Conservation (phyloP, 768 basidiomycete genomes). For the Tricholoma terreum region DNA sequence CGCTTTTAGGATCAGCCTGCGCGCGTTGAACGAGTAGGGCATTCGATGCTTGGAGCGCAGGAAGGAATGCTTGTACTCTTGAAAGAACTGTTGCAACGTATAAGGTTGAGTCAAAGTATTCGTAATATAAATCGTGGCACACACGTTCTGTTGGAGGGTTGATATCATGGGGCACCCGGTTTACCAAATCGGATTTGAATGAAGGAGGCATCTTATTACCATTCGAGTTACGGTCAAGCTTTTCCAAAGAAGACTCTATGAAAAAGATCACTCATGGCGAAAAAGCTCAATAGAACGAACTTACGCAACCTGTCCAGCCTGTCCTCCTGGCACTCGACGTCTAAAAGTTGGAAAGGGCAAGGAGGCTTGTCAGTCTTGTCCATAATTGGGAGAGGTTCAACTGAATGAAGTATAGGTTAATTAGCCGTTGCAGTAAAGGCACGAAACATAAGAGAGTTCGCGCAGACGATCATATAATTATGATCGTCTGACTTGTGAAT, state of each 20-base stretch:
- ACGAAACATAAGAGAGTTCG: background rate
- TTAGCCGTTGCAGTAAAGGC: background rate
- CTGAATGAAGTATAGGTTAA: background rate
- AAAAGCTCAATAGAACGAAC: background rate
- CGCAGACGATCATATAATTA: background rate
- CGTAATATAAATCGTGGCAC: slow-evolving; percentile 18
- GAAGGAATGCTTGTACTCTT: slow-evolving; percentile 65
- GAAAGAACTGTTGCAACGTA: slow-evolving; percentile 48
- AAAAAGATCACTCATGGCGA: background rate
- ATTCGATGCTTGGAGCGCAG: slow-evolving; percentile 64
- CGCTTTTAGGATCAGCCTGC: slow-evolving; percentile 47
- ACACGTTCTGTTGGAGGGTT: slow-evolving; percentile 49
- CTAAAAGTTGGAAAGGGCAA: background rate
- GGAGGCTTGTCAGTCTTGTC: background rate
- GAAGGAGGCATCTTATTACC: background rate
- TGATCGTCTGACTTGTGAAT: background rate
- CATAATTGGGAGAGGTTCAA: background rate
- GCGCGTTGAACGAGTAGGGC: slow-evolving; percentile 45
- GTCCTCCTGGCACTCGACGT: slow-evolving; percentile 4
- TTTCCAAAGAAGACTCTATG: background rate
- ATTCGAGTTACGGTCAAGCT: background rate
- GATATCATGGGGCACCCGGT: slow-evolving; percentile 25
- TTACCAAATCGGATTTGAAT: background rate
- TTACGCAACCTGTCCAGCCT: slow-evolving; percentile 1
- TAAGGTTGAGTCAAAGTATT: slow-evolving; percentile 1